Percentiles rank a stretch among this genome's conserved stretches.
phyloP scores from a whole-genome alignment of 2,329 filamentous ascomycete species.

The Nannizziopsis barbatae region DNA sequence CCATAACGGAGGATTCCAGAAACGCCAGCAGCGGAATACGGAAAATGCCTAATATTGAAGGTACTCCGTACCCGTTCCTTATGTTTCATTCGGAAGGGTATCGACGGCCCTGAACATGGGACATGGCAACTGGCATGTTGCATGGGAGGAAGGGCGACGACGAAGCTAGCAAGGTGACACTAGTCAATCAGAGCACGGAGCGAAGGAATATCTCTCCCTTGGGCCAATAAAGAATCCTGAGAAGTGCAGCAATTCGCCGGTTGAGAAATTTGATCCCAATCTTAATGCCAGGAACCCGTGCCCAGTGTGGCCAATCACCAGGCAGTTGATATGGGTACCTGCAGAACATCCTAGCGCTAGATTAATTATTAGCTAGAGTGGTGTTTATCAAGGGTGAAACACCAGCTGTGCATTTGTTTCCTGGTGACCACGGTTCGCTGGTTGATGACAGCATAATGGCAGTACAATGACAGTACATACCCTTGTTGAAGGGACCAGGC shows the following conservation, averaged over 20 bases:
- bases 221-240: neutral
- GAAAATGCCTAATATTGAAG: too few species aligned
- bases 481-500: too few species aligned
- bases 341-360: slow-evolving; percentile 2
- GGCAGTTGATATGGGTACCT: slow-evolving; percentile 1
- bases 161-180: neutral
- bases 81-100: neutral
- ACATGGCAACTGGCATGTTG: neutral
- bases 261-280: neutral
- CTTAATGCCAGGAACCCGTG: slow-evolving; percentile 2
- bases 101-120: neutral
- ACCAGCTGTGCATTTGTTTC: too few species aligned
- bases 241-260: neutral
- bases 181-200: neutral
- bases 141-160: too few species aligned
- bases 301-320: neutral
- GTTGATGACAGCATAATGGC: too few species aligned
- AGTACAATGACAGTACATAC: too few species aligned
- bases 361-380: neutral
- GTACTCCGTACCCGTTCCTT: neutral
- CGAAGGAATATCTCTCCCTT: neutral
- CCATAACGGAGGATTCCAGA: neutral
- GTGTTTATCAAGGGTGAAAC: too few species aligned
- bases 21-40: too few species aligned
- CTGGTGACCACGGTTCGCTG: too few species aligned